These are phyloP conservation scores for Trichocladium uniseriatum DNA, from an alignment of 495 filamentous ascomycete species.

Conservation along the genomic window DNA sequence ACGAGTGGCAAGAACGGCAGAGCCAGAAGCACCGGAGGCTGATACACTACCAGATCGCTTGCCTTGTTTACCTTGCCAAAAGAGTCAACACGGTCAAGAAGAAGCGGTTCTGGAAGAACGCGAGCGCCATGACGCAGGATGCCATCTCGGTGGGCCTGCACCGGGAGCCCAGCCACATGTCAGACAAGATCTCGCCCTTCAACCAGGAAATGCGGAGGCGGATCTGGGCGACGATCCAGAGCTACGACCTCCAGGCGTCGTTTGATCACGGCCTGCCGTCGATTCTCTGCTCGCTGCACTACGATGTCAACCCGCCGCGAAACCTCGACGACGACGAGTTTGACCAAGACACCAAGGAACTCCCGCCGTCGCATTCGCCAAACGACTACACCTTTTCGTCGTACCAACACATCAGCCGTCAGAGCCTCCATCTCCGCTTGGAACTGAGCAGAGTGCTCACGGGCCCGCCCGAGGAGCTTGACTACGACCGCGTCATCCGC, in stretches of 20 bases:
- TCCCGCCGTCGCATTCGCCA: constrained; percentile 26
- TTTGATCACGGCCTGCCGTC: constrained; percentile 51
- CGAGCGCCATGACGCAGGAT: constrained; percentile 45
- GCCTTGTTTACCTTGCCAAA: constrained; percentile 37
- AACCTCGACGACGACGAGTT: constrained; percentile 40
- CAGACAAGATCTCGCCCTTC: constrained; percentile 35
- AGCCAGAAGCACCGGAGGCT: constrained; percentile 36
- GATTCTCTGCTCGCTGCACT: constrained; percentile 30
- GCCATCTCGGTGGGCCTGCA: constrained; percentile 50
- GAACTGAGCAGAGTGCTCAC: constrained; percentile 33
- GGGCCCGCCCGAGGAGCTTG: constrained; percentile 24
- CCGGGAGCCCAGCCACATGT: constrained; percentile 36
- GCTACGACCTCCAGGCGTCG: constrained; percentile 50
- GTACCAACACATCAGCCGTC: constrained; percentile 34
- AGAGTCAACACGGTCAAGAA: constrained; percentile 38
- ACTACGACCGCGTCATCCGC: constrained; percentile 36
- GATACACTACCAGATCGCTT: constrained; percentile 39
- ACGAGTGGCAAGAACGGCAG: constrained; percentile 31
- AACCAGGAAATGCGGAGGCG: constrained; percentile 56
- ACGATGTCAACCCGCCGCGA: constrained; percentile 29
- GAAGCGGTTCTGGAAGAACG: constrained; percentile 47
- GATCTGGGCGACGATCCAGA: constrained; percentile 55
- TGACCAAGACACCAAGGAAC: constrained; percentile 30
- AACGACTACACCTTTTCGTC: constrained; percentile 33
- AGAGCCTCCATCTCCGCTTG: constrained; percentile 32